These are phyloP conservation scores for Fusarium hainanense DNA, from an alignment of 2,329 filamentous ascomycete species.

Conservation along the genomic window DNA sequence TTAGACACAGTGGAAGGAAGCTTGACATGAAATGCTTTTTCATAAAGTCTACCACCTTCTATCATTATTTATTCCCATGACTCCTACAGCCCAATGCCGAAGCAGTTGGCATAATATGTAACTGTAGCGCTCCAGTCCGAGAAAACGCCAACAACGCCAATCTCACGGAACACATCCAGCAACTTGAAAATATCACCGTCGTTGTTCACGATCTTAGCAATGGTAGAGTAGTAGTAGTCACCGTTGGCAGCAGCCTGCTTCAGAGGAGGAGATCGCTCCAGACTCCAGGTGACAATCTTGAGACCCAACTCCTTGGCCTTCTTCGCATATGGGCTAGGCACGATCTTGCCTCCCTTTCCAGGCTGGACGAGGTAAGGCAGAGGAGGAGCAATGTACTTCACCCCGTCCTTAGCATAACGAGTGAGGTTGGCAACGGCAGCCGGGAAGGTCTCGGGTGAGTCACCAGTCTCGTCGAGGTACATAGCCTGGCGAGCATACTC, in stretches of 20 bases:
- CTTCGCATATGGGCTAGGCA: conserved; percentile 71
- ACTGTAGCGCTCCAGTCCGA: conserved; percentile 76
- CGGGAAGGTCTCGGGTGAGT: conserved; percentile 61
- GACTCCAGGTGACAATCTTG: conserved; percentile 74
- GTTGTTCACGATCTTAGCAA: conserved; percentile 65
- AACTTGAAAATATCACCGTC: conserved; percentile 76
- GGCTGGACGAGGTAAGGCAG: conserved; percentile 69
- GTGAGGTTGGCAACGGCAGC: conserved; percentile 68
- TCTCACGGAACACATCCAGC: conserved; percentile 72
- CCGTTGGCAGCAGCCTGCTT: conserved; percentile 58
- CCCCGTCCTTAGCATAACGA: conserved; percentile 65
- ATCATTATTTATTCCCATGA: neutral
- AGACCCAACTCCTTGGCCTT: conserved; percentile 70
- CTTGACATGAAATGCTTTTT: neutral
- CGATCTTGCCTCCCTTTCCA: conserved; percentile 63
- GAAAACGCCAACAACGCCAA: conserved; percentile 72
- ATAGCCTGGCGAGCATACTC: conserved; percentile 71
- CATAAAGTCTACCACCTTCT: neutral
- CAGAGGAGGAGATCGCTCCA: conserved; percentile 73
- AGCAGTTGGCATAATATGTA: conserved; percentile 79
- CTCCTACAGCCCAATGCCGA: conserved; percentile 52
- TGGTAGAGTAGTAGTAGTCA: conserved; percentile 67
- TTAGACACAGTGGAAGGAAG: neutral
- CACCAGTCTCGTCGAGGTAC: conserved; percentile 72
- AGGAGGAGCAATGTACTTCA: conserved; percentile 72